Percentiles rank a stretch among this genome's conserved stretches.
These are phyloP conservation scores for Bretziella fagacearum DNA, from an alignment of 2,329 filamentous ascomycete species.

Conservation along the genomic window DNA sequence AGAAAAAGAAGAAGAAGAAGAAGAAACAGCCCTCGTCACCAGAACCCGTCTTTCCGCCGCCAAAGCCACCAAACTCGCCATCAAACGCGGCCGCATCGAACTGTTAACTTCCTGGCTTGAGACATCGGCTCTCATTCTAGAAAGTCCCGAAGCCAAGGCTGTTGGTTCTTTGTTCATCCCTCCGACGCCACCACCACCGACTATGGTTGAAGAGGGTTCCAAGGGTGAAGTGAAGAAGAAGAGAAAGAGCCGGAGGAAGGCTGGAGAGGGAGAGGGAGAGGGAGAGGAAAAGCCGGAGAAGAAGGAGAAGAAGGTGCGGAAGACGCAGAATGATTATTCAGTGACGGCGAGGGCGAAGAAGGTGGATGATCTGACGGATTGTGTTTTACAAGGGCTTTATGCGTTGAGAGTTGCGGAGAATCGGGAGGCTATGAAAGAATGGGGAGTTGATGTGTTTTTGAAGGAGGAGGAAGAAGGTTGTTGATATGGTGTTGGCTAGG, in stretches of 20 bases:
- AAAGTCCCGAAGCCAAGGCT: conserved; percentile 1
- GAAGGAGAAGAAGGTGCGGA: neutral
- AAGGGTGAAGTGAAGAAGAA: too few species aligned
- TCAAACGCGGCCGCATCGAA: conserved; percentile 9
- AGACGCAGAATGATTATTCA: neutral
- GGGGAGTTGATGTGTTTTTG: neutral
- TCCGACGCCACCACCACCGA: too few species aligned
- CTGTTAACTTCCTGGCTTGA: conserved; percentile 8
- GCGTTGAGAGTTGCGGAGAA: conserved; percentile 9
- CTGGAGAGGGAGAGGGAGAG: neutral
- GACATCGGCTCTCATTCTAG: neutral
- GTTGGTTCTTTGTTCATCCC: neutral
- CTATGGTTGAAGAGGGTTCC: too few species aligned
- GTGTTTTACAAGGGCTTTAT: conserved; percentile 9
- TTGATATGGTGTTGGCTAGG: too few species aligned
- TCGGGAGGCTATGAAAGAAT: neutral
- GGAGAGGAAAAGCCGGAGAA: neutral
- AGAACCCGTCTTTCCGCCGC: neutral
- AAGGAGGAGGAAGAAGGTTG: too few species aligned
- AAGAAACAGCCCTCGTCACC: neutral
- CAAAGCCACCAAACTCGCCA: neutral
- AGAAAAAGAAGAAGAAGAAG: neutral
- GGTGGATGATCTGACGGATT: conserved; percentile 10
- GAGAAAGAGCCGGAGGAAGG: neutral
- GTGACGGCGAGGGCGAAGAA: neutral